Base-by-base conservation (phyloP, 2,329 filamentous ascomycete genomes). In the Alternaria gansuensis region DNA sequence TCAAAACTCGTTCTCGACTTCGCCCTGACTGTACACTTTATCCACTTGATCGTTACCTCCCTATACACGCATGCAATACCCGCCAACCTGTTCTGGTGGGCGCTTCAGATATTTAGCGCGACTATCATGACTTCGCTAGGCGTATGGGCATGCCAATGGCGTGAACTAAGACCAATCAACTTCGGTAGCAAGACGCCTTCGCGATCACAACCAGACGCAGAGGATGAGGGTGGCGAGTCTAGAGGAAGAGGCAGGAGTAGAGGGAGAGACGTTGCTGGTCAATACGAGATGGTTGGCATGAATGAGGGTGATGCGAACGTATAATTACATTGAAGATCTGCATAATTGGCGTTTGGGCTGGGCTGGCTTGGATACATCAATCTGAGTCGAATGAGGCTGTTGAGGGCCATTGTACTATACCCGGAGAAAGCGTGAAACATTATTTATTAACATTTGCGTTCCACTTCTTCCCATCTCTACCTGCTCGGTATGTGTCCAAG, bases 1-100 rank as follows among this genome's bases (percentile, higher is more conserved):
- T 95, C 90, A 46, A 98, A 98, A 78, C 90, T 98, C 60, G 91
- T 98, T 50, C 92, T 92, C 67, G 95, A 99, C 79, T 99, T 98
- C 77, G 91, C 92, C 31, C 82, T 97, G 24, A 97, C 94, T 2
- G 85, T 97, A 17, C 92, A 96, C 80, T 85, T 91, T 75, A 82
- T 97, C 40, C 91, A 97, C 76, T 85, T 97, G 52, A 64, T 95
- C 70, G 78, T 92, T 70, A 91, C 91, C 28, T 89, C 88, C 21
- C 76, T 97, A 33, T 97, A 96, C 78, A 89, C 91, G 3, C 87
- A 88, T 70, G 84, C 86, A 9, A 75, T 98, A 28, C 95, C 95
- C 1, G 83, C 85, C 9, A 89, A 94, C 76, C 80, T 87, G 64
- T 89, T 96, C 70, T 99, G 95, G 95, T 99, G 95, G 94, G 81